Percentiles rank a stretch among this genome's conserved stretches.
These are phyloP conservation scores for Coffea canephora DNA, from an alignment of 257 asterid genomes.

Conservation along the genomic window DNA sequence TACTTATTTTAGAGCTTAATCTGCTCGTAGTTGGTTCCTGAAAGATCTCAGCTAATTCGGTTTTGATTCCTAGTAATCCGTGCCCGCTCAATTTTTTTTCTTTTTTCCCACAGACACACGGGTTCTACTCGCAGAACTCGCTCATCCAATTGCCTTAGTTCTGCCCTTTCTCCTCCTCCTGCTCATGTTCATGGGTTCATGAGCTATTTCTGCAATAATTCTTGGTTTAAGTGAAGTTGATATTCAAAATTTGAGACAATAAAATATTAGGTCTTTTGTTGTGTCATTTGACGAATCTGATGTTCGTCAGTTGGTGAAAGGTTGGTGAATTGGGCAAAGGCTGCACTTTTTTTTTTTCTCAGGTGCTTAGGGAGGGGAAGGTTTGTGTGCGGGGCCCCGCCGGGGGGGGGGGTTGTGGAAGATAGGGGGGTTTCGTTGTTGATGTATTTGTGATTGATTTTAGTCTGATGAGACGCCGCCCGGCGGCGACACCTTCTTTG, in stretches of 20 bases:
- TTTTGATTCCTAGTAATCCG: not conserved
- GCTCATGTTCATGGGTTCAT: not conserved
- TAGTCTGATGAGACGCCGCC: constrained; percentile 62
- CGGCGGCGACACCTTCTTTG: constrained; percentile 26
- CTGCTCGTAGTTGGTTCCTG: not conserved
- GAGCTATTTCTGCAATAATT: constrained; percentile 13
- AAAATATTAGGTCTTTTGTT: not conserved
- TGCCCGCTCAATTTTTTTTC: constrained; percentile 1
- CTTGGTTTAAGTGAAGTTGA: not conserved
- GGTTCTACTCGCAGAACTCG: not conserved
- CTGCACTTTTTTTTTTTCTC: not conserved
- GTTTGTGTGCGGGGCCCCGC: not conserved
- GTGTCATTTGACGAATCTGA: not conserved
- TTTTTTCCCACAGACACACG: not conserved
- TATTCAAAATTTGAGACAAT: not conserved
- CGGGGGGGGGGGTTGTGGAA: not conserved
- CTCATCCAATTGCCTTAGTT: not conserved
- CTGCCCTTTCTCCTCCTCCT: not conserved
- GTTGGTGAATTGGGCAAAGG: not conserved
- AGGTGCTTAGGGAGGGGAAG: constrained; percentile 11
- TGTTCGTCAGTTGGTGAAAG: not conserved
- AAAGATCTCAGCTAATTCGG: not conserved
- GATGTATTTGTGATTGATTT: not conserved
- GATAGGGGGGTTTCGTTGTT: constrained; percentile 11
- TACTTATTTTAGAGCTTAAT: not conserved